Evolutionary conservation across 192 early-diverging fungal genomes (phyloP), one percentile per base, ranked within the genome.

Genomic region (Coemansia sp.): DNA sequence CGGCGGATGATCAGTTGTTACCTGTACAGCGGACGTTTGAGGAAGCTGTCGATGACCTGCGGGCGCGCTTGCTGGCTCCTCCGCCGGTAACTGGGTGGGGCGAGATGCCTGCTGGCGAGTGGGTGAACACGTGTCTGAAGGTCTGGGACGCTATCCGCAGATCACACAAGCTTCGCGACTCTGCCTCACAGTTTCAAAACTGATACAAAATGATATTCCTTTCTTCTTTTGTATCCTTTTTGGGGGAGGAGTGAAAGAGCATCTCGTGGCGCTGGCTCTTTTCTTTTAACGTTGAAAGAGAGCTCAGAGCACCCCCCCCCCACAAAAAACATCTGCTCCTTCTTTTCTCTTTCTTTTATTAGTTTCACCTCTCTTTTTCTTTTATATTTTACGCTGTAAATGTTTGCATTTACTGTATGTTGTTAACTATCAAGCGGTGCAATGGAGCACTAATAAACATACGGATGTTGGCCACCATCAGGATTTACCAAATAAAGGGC

Each of bases 121-220:
- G 76, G 70, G 32, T 65, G 41, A 44, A 63, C 0, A 22, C 29
- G 15, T 79, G 66, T 34, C 15, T 69, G 5, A 40, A 63, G 12
- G 40, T 70, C 1, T 79, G 76, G 76, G 70, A 73, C 27, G 72
- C 70, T 26, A 73, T 79, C 15, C 70, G 76, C 22, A 35, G 76
- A 11, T 72, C 70, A 4, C 59, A 65, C 27, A 42, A 56, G 0
- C 55, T 78, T 14, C 59, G 12, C 15, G 52, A 41, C 27, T 4
- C 27, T 22, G 52, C 52, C 8, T 19, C 18, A 8, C n/a, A 8
- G 8, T 35, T 53, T 35, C 14, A 34, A 17, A 29, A 19, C 14
- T 11, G 18, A 9, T n/a, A 33, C 21, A 12, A 53, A 32, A 17
- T 53, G 15, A 1, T 33, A n/a, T 22, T 32, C 6, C 18, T 11